These are phyloP conservation scores for Termitomyces sp. DNA, from an alignment of 768 basidiomycete genomes.

Conservation along the genomic window DNA sequence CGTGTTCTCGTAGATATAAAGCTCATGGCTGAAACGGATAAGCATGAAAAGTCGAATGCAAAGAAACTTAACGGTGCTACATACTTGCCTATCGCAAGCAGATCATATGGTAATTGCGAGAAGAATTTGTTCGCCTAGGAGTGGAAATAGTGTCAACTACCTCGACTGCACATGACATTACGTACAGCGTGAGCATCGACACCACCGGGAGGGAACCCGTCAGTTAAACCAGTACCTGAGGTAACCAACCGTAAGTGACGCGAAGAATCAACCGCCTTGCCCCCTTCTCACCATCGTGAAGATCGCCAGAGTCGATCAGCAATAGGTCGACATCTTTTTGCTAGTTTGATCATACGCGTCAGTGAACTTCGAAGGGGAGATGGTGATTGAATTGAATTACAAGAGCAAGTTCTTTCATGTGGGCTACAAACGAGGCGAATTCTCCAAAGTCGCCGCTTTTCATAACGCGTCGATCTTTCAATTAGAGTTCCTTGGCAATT, in stretches of 20 bases:
- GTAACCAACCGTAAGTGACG: background rate
- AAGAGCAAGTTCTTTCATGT: constrained; percentile 72
- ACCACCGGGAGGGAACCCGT: constrained; percentile 66
- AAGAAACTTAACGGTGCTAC: constrained; percentile 16
- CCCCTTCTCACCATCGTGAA: constrained; percentile 52
- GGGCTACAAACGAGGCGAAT: constrained; percentile 78
- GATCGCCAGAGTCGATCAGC: constrained; percentile 72
- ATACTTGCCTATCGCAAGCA: constrained; percentile 81
- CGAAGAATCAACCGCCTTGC: background rate
- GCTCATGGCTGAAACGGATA: constrained; percentile 57
- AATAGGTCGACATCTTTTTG: constrained; percentile 77
- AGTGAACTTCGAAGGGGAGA: background rate
- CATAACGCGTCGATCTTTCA: background rate
- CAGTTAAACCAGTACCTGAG: constrained; percentile 70
- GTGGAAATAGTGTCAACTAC: background rate
- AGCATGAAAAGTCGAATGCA: constrained; percentile 38
- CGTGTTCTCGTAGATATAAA: constrained; percentile 67
- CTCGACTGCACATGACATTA: too few species aligned
- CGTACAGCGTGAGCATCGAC: constrained; percentile 70
- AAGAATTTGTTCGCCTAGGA: constrained; percentile 69
- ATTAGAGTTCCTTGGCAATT: background rate
- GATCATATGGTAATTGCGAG: constrained; percentile 68
- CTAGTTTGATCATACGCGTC: constrained; percentile 18
- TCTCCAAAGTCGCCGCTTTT: constrained; percentile 65
- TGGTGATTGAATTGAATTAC: constrained; percentile 23